Evolutionary conservation across 345 rosid genomes (phyloP).

Genomic region (Iberis pinnata): DNA sequence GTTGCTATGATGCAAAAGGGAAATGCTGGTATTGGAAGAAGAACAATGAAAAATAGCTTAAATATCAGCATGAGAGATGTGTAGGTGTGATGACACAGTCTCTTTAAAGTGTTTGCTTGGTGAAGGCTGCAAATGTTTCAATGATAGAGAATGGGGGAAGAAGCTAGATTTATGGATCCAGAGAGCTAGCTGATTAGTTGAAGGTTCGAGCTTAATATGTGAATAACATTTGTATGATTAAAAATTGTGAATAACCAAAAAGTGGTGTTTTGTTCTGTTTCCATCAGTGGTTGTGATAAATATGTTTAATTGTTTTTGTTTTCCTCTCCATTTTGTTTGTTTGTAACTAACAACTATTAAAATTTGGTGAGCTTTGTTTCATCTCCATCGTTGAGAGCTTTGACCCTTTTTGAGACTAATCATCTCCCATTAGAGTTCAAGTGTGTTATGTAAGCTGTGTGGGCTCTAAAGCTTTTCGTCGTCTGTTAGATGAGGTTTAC

Average conservation of each 20-base stretch:
- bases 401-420: slow-evolving; percentile 13
- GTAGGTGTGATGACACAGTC: neutral
- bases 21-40: slow-evolving; percentile 85
- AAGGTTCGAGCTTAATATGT: too few relatives aligned
- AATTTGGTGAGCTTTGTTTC: slow-evolving; percentile 20
- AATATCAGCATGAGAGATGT: slow-evolving; percentile 93
- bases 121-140: slow-evolving; percentile 14
- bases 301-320: neutral
- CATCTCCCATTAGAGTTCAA: too few relatives aligned
- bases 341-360: slow-evolving; percentile 21
- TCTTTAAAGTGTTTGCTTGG: neutral
- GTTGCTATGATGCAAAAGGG: slow-evolving; percentile 99
- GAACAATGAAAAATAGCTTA: slow-evolving; percentile 93
- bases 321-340: slow-evolving; percentile 22
- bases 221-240: too few relatives aligned
- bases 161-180: slow-evolving; percentile 10
- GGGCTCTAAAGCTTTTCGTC: too few relatives aligned
- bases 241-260: too few relatives aligned
- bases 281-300: slow-evolving; percentile 18
- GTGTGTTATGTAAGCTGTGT: too few relatives aligned
- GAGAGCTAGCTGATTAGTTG: too few relatives aligned
- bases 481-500: too few relatives aligned
- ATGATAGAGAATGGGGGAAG: slow-evolving; percentile 4
- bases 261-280: slow-evolving; percentile 13
- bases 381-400: slow-evolving; percentile 17